Evolutionary conservation across 371 early-diverging fungal species (phyloP), one percentile per base, ranked within the genome.

Genomic region (Mucor irregularis): DNA sequence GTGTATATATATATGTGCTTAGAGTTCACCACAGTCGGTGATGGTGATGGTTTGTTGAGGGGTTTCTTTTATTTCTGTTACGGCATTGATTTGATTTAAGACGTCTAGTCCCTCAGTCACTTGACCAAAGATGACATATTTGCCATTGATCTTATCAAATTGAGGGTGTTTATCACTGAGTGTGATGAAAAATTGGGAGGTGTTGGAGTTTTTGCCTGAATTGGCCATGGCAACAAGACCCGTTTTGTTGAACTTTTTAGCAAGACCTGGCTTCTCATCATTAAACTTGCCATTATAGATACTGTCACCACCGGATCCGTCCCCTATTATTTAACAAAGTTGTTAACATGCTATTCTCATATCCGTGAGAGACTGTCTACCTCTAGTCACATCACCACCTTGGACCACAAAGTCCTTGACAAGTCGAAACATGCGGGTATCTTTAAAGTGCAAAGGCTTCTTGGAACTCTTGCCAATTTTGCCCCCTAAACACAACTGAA

Each of bases 171-270:
- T 45, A 13, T 78, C 74, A 5, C 64, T 53, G 28, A 89, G 53
- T 14, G 88, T 87, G 21, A 94, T 78, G 68, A 91, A 91, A 58
- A 90, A 92, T 65, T 93, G 93, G 1, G 90, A 88, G 28, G 90
- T 90, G 64, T 95, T 95, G 8, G 89, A 82, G 68, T 95, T 84
- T 68, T 85, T 85, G 46, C 71, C 93, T 10, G 84, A 63, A 62
- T 95, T 95, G 4, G 95, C 95, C 93, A 93, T 93, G 0, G 83
- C 86, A 25, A 92, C 53, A 9, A 83, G 28, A 0, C 90, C 90
- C 11, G 48, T 35, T 22, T 62, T 55, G 37, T 71, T 73, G 45
- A 81, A 80, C 35, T 71, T 69, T 25, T 78, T 68, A 14, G 79
- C 76, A 25, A 85, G 51, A 1, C 79, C 84, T 45, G 78, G 68